Evolutionary conservation across 768 basidiomycete genomes (phyloP), one percentile per base, ranked within the genome.

Genomic region (Russula olivacea): DNA sequence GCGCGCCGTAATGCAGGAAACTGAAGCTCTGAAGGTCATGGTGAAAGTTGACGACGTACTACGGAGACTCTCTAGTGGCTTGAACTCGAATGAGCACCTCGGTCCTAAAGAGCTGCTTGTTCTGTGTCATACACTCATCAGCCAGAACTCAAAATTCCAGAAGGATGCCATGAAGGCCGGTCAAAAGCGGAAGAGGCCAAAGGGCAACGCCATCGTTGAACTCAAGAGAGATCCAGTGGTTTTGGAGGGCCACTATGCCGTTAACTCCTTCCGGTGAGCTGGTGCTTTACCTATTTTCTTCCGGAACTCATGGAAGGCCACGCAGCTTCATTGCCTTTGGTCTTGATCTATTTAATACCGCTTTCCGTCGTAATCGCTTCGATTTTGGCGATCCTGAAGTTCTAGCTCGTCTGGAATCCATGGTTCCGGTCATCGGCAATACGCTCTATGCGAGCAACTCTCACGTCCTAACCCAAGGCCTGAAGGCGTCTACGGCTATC

Each of bases 111-210:
- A 91, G 66, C 72, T 95, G 19, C 78, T 98, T 59, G 83, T 85
- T 30, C 78, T 97, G 23, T 97, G 92, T 72, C 87, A 96, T 70
- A 90, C 93, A 1, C 79, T 99, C 41, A 84, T 98, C 73, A 93
- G 83, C 65, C 93, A 94, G 69, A 96, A 98, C 70, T 87, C 93
- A 55, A 80, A 82, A 50, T 98, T 98, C 74, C 78, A 96, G 40
- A 84, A 88, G 69, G 82, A 88, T 61, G 78, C 75, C 15, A 76
- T 78, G 21, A 73, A 71, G 66, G 34, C 71, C 68, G 65, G 79
- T 73, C 69, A 55, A 45, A 73, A 65, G 45, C 68, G 68, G 17
- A 76, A 71, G 57, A 75, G 72, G 64, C 70, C 40, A 41, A 85
- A 79, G 19, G 34, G 61, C 30, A 82, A 88, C 66, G 83, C 79